Conservation (phyloP, 371 early-diverging fungal species). For the Mucor velutinosus region DNA sequence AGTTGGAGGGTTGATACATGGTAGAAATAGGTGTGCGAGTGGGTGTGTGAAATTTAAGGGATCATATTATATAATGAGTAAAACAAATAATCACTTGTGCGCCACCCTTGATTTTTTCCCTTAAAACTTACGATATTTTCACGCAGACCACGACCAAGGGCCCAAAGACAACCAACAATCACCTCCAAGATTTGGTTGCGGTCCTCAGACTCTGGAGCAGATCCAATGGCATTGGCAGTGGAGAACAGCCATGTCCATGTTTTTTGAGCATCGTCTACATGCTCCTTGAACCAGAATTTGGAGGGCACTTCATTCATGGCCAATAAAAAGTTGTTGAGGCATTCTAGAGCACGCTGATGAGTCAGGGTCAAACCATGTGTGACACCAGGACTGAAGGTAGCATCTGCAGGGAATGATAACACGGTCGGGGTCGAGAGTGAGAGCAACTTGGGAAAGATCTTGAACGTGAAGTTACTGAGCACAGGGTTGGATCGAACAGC, state of each 20-base stretch:
- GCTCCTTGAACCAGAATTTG: conserved; percentile 69
- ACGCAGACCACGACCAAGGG: conserved; percentile 68
- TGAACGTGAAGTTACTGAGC: conserved; percentile 45
- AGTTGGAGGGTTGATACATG: not conserved
- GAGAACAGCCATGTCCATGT: conserved; percentile 70
- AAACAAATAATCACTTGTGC: conserved; percentile 1
- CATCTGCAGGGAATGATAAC: conserved; percentile 52
- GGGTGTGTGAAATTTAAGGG: conserved; percentile 10
- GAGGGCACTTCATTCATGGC: conserved; percentile 70
- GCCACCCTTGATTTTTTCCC: conserved; percentile 1
- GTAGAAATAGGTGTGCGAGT: not conserved
- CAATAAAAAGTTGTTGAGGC: conserved; percentile 77
- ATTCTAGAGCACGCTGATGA: conserved; percentile 74
- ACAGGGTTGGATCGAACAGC: conserved; percentile 43
- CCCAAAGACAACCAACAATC: conserved; percentile 75
- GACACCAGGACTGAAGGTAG: conserved; percentile 42
- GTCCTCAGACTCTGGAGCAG: conserved; percentile 36
- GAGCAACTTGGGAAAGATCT: conserved; percentile 56
- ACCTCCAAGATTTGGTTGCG: conserved; percentile 58
- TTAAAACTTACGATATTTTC: conserved; percentile 55
- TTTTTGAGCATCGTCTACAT: conserved; percentile 52
- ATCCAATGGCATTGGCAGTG: conserved; percentile 43
- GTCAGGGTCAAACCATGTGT: conserved; percentile 55
- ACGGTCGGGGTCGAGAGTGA: conserved; percentile 56
- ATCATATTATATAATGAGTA: conserved; percentile 8